These are phyloP conservation scores for Brettanomyces custersianus DNA, from an alignment of 805 yeast species.

Conservation along the genomic window DNA sequence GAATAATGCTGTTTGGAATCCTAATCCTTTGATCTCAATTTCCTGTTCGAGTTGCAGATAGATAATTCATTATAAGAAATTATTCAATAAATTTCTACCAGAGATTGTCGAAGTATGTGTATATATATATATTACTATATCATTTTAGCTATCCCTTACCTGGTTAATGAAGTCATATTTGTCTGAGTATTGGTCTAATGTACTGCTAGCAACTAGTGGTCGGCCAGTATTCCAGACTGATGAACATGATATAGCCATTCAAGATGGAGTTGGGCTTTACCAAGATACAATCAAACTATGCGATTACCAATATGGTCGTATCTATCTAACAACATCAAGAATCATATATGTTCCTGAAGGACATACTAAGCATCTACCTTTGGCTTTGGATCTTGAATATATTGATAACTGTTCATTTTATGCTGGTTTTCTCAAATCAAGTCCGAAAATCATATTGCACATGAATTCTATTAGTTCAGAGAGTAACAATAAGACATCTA, in stretches of 20 bases:
- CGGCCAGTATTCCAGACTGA: conserved; percentile 18
- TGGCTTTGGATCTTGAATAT: conserved; percentile 11
- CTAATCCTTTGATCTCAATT: no score
- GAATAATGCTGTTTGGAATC: no score
- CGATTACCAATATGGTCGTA: conserved; percentile 63
- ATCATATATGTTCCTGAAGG: conserved; percentile 52
- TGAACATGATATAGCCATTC: conserved; percentile 47
- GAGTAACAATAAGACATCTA: no score
- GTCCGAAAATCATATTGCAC: conserved; percentile 56
- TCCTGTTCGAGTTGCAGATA: conserved; percentile 21
- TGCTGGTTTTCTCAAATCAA: conserved; percentile 60
- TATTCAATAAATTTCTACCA: no score
- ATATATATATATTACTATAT: no score
- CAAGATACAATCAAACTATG: conserved; percentile 62
- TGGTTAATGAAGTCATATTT: neutral
- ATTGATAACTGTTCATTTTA: conserved; percentile 19
- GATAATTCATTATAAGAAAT: conserved; percentile 6
- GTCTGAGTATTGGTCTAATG: conserved; percentile 15
- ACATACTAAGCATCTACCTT: neutral
- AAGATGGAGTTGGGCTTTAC: conserved; percentile 60
- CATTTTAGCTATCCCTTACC: no score
- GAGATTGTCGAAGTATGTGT: neutral
- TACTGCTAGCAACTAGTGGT: conserved; percentile 22
- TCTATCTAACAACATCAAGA: conserved; percentile 68
- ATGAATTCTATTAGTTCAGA: conserved; percentile 9